Evolutionary conservation across 495 filamentous ascomycete genomes (phyloP), one percentile per base, ranked within the genome.

Genomic region (Penicillium lagena): DNA sequence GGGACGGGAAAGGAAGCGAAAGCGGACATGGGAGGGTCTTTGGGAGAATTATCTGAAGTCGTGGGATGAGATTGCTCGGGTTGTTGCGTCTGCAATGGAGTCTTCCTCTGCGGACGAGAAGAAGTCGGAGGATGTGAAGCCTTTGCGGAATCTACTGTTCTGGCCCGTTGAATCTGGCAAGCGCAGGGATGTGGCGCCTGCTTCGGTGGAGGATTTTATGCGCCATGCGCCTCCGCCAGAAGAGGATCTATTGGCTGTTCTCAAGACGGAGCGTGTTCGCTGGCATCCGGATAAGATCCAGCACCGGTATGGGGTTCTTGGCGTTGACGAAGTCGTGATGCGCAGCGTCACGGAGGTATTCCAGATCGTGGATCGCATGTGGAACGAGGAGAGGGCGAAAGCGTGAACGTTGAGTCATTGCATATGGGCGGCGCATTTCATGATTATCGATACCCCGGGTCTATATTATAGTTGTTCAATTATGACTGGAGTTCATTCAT

Each of bases 251-350:
- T 47, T 76, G 37, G 70, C 73, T 12, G 70, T 78, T 27, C 67
- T 99, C 32, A 97, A 96, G 66, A 62, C 76, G 12, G 93, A 99
- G 69, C 78, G 93, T 32, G 81, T 97, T 9, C 70, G 89, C 9
- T 99, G 93, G 93, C 93, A 99, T 77, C 93, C 93, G 9, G 93
- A 99, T 66, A 99, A 97, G 73, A 86, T 97, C 29, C 89, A 95
- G 72, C 94, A 97, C 67, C 78, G 82, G 37, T 81, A 90, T 52
- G 87, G 89, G 2, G 79, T 75, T 0, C 63, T 75, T 45, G 73
- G 76, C 6, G 67, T 86, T 35, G 81, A 87, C 36, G 79, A 85
- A 12, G 64, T 71, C 2, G 79, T 82, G 1, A 76, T 94, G 62
- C 83, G 84, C 66, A 77, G 76, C 39, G 86, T 97, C 12, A 98